Percentiles rank a stretch among this genome's conserved stretches.
These are phyloP conservation scores for Wickerhamiella lipophila DNA, from an alignment of 805 yeast species.

Conservation along the genomic window DNA sequence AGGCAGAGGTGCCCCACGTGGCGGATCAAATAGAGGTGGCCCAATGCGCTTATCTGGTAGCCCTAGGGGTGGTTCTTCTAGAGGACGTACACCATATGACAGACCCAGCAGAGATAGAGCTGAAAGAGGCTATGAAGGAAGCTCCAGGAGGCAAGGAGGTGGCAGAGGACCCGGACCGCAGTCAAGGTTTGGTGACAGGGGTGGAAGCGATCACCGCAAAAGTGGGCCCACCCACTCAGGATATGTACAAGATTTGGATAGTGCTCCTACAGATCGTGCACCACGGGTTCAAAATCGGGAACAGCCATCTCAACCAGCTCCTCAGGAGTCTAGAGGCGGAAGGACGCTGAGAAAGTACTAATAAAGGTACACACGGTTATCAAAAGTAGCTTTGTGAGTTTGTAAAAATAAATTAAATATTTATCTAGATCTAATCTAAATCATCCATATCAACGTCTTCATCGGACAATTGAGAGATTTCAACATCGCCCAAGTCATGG, in stretches of 20 bases:
- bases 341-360: conserved; percentile 1
- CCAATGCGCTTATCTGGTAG: not conserved
- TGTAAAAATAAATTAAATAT: not conserved
- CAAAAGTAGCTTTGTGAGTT: not conserved
- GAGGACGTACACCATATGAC: not conserved
- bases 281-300: not conserved
- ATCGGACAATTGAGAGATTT: conserved; percentile 25
- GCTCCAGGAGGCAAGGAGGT: not conserved
- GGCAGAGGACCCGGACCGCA: not conserved
- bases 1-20: not conserved
- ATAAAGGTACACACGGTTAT: not conserved
- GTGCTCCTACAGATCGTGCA: not conserved
- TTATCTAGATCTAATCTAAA: conserved; percentile 15
- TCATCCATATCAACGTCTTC: conserved; percentile 25
- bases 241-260: not conserved
- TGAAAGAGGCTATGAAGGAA: not conserved
- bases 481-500: conserved; percentile 58
- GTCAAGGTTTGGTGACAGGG: not conserved
- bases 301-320: not conserved
- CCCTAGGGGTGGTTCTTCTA: not conserved
- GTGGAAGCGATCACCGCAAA: not conserved
- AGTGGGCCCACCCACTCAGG: not conserved
- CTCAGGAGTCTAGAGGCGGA: not conserved
- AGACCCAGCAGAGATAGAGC: not conserved
- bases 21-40: not conserved